Evolutionary conservation across 2,329 filamentous ascomycete genomes (phyloP), one percentile per base, ranked within the genome.

Genomic region (Pseudogymnoascus sp.): DNA sequence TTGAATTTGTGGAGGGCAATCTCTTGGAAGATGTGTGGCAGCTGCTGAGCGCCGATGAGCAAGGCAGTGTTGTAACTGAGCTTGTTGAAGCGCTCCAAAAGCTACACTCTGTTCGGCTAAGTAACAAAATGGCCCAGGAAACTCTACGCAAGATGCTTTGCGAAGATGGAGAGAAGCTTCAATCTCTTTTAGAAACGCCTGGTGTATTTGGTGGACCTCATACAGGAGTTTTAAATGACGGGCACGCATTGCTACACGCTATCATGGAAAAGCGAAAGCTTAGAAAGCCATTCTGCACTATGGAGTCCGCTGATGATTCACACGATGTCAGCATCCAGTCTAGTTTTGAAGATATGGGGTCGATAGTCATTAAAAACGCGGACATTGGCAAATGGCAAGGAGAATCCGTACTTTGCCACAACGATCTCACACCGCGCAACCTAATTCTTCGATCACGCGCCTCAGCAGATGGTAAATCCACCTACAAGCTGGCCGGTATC

Each of bases 381-480:
- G 65, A 67, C 31, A 66, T 67, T 29, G 63, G 65, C 7, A 63
- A 66, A 61, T 68, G 66, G 67, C 59, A 64, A 45, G 43, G 35
- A 61, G 67, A 68, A 67, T 66, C 66, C 31, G 65, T 69, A 10
- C 55, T 68, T 58, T 69, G 66, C 66, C 67, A 69, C 63, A 68
- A 68, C 63, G 65, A 68, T 60, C 65, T 64, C 43, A 67, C 21
- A 33, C 65, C 66, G 38, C 61, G 65, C 65, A 68, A 69, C 21
- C 38, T 69, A 41, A 69, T 65, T 38, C 60, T 64, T 43, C 33
- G 33, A 60, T 61, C 60, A 60, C 23, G 21, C 26, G 26, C 23
- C 59, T 61, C 49, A 45, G 60, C 37, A 41, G 59, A 49, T 55
- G 62, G 59, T 16, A 63, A 64, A 59, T 66, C 59, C 11, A 61